phyloP scores from a whole-genome alignment of 495 filamentous ascomycete genomes.

The Neurospora sp. region DNA sequence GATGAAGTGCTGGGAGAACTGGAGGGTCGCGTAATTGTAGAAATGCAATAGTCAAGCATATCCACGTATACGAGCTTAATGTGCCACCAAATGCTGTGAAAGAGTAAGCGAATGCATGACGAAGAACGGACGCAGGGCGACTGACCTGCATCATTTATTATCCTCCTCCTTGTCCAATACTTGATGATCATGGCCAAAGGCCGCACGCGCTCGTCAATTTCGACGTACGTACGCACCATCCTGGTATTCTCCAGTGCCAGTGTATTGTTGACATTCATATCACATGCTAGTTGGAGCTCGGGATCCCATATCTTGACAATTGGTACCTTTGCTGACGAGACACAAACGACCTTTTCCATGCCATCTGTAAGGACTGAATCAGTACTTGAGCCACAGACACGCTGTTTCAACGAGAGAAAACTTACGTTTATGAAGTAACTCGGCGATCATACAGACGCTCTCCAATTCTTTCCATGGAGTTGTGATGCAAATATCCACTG shows the following conservation, averaged over 20 bases:
- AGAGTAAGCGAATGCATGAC: slow-evolving; percentile 5
- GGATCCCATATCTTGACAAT: slow-evolving; percentile 99
- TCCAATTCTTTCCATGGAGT: slow-evolving; percentile 76
- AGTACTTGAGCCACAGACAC: slow-evolving; percentile 1
- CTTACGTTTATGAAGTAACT: slow-evolving; percentile 75
- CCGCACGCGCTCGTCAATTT: slow-evolving; percentile 83
- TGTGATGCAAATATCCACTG: slow-evolving; percentile 96
- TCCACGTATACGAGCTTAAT: slow-evolving; percentile 98
- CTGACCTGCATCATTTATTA: slow-evolving; percentile 92
- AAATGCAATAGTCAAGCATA: slow-evolving; percentile 96
- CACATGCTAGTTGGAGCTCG: slow-evolving; percentile 79
- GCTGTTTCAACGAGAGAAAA: background rate
- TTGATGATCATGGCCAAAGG: slow-evolving; percentile 94
- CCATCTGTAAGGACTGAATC: slow-evolving; percentile 53
- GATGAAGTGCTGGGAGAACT: slow-evolving; percentile 78
- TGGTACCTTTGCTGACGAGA: slow-evolving; percentile 87
- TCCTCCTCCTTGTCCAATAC: slow-evolving; percentile 86
- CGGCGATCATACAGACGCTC: slow-evolving; percentile 77
- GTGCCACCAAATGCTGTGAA: slow-evolving; percentile 76
- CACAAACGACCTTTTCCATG: slow-evolving; percentile 91
- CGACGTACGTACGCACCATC: slow-evolving; percentile 96
- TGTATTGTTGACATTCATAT: slow-evolving; percentile 98
- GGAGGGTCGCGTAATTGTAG: slow-evolving; percentile 83
- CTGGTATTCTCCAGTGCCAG: slow-evolving; percentile 89
- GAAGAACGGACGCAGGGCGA: slow-evolving; percentile 4